These are phyloP conservation scores for Colletotrichum brevisporum DNA, from an alignment of 2,329 filamentous ascomycete genomes.

Conservation along the genomic window DNA sequence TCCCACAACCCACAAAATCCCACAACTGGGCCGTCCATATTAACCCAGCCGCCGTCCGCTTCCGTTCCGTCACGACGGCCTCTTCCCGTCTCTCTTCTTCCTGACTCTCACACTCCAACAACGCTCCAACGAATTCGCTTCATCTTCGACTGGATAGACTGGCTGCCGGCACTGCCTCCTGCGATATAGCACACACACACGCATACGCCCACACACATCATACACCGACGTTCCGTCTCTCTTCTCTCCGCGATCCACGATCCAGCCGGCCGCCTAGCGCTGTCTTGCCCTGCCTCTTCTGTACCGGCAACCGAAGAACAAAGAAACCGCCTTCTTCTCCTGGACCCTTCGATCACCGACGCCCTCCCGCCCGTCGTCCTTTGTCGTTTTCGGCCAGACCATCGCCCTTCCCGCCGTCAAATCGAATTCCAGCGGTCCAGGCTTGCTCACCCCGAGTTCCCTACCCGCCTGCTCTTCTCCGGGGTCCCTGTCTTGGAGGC, in stretches of 20 bases:
- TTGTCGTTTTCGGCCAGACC: constrained; percentile 36
- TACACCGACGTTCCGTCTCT: background rate
- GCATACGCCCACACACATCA: constrained; percentile 1
- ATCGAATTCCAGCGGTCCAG: constrained; percentile 28
- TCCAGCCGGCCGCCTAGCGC: constrained; percentile 34
- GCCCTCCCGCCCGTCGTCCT: constrained; percentile 22
- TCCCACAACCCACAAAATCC: constrained; percentile 25
- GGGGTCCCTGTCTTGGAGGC: constrained; percentile 25
- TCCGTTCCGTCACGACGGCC: constrained; percentile 24
- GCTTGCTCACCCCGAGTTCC: constrained; percentile 15
- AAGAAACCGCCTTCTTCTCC: constrained; percentile 17
- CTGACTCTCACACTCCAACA: background rate
- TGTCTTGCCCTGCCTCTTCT: constrained; percentile 35
- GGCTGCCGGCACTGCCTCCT: constrained; percentile 21
- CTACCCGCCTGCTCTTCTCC: constrained; percentile 20
- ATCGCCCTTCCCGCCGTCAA: constrained; percentile 21
- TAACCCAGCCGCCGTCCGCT: constrained; percentile 38
- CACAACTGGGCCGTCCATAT: constrained; percentile 32
- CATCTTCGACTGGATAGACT: background rate
- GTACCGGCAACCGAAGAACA: constrained; percentile 17
- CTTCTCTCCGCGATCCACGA: constrained; percentile 13
- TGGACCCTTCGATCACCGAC: constrained; percentile 29
- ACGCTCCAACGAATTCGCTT: background rate
- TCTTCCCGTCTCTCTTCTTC: constrained; percentile 13
- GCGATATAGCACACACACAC: background rate